These are phyloP conservation scores for Leccinum aurantiacum DNA, from an alignment of 768 basidiomycete species.

Conservation along the genomic window DNA sequence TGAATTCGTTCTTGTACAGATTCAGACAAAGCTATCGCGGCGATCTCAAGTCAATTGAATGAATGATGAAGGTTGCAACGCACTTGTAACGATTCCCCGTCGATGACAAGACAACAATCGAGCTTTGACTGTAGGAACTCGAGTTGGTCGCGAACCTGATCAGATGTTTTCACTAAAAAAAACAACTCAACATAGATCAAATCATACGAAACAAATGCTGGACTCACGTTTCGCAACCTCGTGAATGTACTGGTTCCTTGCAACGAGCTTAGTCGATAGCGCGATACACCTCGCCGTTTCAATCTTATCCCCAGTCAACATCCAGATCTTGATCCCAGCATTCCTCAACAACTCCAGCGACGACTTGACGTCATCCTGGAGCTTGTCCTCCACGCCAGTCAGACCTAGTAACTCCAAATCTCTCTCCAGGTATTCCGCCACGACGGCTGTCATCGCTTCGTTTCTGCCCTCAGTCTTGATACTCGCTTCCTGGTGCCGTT, in stretches of 20 bases:
- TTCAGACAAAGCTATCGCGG: slow-evolving; percentile 76
- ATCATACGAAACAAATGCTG: not conserved
- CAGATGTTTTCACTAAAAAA: slow-evolving; percentile 72
- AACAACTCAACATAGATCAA: slow-evolving; percentile 6
- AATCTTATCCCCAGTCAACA: slow-evolving; percentile 99
- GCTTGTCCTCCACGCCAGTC: slow-evolving; percentile 98
- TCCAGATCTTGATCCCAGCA: slow-evolving; percentile 99
- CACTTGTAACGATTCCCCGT: slow-evolving; percentile 94
- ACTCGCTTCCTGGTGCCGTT: slow-evolving; percentile 72
- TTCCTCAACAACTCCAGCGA: slow-evolving; percentile 92
- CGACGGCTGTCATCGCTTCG: slow-evolving; percentile 75
- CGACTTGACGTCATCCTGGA: slow-evolving; percentile 95
- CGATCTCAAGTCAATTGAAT: not conserved
- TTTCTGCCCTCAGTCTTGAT: slow-evolving; percentile 76
- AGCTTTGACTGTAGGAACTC: slow-evolving; percentile 93
- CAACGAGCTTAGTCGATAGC: slow-evolving; percentile 94
- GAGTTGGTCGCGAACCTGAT: slow-evolving; percentile 81
- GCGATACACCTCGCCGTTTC: slow-evolving; percentile 99
- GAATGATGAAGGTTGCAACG: slow-evolving; percentile 12
- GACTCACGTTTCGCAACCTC: slow-evolving; percentile 84
- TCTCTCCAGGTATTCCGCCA: slow-evolving; percentile 75
- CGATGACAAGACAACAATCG: slow-evolving; percentile 97
- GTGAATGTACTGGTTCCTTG: slow-evolving; percentile 95
- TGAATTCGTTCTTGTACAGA: slow-evolving; percentile 90
- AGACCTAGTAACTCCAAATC: slow-evolving; percentile 91